Conservation (phyloP, 495 filamentous ascomycete genomes). For the Aspergillus affinis region DNA sequence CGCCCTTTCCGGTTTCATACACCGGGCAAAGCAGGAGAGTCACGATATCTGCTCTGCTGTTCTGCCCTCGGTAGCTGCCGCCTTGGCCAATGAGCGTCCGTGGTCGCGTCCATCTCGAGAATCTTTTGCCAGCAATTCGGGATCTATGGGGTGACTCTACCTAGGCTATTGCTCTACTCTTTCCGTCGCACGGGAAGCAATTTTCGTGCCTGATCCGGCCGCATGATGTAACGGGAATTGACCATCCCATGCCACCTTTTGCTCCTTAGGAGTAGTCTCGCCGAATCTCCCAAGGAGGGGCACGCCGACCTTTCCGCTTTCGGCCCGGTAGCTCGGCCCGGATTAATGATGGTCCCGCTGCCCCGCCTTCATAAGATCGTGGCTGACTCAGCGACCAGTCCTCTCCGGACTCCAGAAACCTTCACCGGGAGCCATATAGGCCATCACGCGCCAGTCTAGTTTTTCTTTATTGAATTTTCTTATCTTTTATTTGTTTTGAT, state of each 20-base stretch:
- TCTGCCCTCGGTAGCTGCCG: slow-evolving; percentile 37
- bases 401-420: slow-evolving; percentile 8
- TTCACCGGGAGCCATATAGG: slow-evolving; percentile 22
- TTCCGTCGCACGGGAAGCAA: neutral
- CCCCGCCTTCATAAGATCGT: slow-evolving; percentile 8
- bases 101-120: slow-evolving; percentile 33
- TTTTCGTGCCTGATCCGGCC: neutral
- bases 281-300: slow-evolving; percentile 5
- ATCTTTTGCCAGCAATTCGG: slow-evolving; percentile 33
- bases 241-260: neutral
- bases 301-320: slow-evolving; percentile 19
- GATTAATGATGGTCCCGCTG: slow-evolving; percentile 15
- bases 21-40: slow-evolving; percentile 52
- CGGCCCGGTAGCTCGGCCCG: slow-evolving; percentile 11
- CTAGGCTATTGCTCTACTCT: slow-evolving; percentile 20
- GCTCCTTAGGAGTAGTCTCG: too few species aligned
- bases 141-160: slow-evolving; percentile 17
- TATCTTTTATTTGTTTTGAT: slow-evolving; percentile 1
- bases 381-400: neutral
- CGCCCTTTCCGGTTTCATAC: slow-evolving; percentile 52
- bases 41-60: slow-evolving; percentile 38
- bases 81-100: slow-evolving; percentile 33
- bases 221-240: slow-evolving; percentile 5
- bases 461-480: slow-evolving; percentile 16
- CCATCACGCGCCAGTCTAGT: slow-evolving; percentile 21